Percentiles rank a stretch among this genome's conserved stretches.
phyloP scores from a whole-genome alignment of 257 asterid genomes.

The Echites panduratus region DNA sequence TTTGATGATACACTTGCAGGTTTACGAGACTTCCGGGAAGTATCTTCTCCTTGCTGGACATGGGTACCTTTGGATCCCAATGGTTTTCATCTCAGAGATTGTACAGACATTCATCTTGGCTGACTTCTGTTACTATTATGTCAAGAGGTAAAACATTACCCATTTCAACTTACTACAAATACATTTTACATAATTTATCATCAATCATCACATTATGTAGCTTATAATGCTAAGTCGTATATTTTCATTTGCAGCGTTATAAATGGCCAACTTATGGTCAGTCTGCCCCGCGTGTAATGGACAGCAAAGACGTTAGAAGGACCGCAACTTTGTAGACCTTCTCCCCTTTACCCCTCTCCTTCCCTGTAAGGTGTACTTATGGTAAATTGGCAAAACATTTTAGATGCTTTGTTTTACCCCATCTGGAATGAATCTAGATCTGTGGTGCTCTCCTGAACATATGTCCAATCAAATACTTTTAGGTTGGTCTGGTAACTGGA shows the following conservation, averaged over 20 bases:
- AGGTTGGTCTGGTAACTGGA: too few species aligned
- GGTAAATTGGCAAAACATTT: background rate
- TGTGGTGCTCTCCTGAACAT: too few species aligned
- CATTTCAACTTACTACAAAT: background rate
- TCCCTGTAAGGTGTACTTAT: background rate
- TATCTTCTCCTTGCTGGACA: slow-evolving; percentile 52
- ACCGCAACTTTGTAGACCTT: background rate
- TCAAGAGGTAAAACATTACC: slow-evolving; percentile 52
- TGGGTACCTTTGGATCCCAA: slow-evolving; percentile 68
- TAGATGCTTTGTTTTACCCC: background rate
- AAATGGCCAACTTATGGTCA: slow-evolving; percentile 61
- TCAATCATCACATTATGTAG: background rate
- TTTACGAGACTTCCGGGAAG: slow-evolving; percentile 59
- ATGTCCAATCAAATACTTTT: too few species aligned
- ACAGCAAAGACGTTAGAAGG: background rate
- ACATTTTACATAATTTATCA: too few species aligned
- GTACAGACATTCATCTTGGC: slow-evolving; percentile 92
- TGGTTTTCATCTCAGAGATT: slow-evolving; percentile 58
- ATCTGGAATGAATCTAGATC: background rate
- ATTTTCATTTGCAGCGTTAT: slow-evolving; percentile 49
- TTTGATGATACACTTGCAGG: slow-evolving; percentile 28
- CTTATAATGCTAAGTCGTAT: background rate
- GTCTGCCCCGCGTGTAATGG: slow-evolving; percentile 50
- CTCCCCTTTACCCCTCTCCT: too few species aligned
- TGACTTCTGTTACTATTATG: slow-evolving; percentile 83